Evolutionary conservation across 2,329 filamentous ascomycete genomes (phyloP).

Genomic region (Aaosphaeria pasadenensis): DNA sequence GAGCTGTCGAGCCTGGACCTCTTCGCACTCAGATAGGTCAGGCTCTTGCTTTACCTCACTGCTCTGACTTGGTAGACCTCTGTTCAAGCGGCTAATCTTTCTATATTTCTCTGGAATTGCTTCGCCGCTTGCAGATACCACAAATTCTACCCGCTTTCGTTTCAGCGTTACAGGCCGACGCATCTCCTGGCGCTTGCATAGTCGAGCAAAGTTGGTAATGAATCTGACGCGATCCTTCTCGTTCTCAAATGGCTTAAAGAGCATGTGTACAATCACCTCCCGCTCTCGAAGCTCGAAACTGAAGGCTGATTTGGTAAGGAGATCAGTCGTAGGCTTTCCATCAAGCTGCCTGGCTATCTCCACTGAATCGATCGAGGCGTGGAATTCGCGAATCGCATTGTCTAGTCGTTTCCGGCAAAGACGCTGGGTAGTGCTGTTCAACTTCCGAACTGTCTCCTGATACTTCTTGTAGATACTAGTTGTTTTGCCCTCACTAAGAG

Average conservation of each 20-base stretch:
- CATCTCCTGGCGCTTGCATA: conserved; percentile 13
- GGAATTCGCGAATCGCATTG: conserved; percentile 8
- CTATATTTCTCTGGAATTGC: background rate
- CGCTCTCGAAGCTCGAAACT: conserved; percentile 14
- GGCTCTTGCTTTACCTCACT: conserved; percentile 5
- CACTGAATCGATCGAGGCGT: conserved; percentile 12
- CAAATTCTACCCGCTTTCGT: conserved; percentile 4
- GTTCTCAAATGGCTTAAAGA: conserved; percentile 14
- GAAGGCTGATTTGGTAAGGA: conserved; percentile 10
- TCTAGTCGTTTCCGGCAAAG: conserved; percentile 10
- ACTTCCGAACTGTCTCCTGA: conserved; percentile 7
- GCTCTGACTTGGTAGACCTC: conserved; percentile 1
- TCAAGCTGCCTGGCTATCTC: conserved; percentile 16
- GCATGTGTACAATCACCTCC: conserved; percentile 10
- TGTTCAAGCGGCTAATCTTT: background rate
- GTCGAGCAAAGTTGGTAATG: conserved; percentile 9
- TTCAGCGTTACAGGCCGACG: conserved; percentile 8
- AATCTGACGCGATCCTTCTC: conserved; percentile 10
- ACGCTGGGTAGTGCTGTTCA: conserved; percentile 9
- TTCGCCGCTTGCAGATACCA: background rate
- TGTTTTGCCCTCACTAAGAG: conserved; percentile 7
- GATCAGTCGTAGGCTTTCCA: conserved; percentile 8
- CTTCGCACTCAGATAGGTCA: conserved; percentile 1
- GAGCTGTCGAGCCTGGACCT: conserved; percentile 1
- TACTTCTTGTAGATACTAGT: conserved; percentile 10